A percentile compares a stretch with the other conserved stretches of the same genome.
These are phyloP conservation scores for Citrus mangshanensis DNA, from an alignment of 345 rosid genomes.

Conservation along the genomic window DNA sequence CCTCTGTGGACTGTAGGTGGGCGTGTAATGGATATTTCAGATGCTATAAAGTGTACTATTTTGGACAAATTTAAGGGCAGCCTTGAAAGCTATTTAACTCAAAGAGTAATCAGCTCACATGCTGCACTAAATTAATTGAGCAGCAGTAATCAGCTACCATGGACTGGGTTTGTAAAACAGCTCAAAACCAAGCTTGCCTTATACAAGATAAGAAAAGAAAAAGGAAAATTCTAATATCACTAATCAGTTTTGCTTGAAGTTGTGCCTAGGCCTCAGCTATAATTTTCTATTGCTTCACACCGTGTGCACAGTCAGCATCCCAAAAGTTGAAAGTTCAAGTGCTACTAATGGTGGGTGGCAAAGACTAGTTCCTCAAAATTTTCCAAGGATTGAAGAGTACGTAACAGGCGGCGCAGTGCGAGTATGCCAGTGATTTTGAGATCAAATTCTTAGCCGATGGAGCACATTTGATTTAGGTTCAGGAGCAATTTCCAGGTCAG, in stretches of 20 bases:
- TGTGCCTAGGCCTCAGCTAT: background rate
- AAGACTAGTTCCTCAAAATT: conserved; percentile 30
- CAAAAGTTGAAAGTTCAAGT: conserved; percentile 16
- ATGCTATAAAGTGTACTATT: background rate
- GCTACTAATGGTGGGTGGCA: conserved; percentile 28
- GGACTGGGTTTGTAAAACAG: too few relatives aligned
- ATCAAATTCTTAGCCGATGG: conserved; percentile 7
- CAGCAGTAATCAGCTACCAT: too few relatives aligned
- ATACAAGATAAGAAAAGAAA: background rate
- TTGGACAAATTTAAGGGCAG: background rate
- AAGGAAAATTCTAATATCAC: too few relatives aligned
- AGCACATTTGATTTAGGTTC: conserved; percentile 18
- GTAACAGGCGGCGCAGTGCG: conserved; percentile 9
- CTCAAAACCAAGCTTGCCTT: conserved; percentile 2
- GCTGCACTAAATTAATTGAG: too few relatives aligned
- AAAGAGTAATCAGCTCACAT: too few relatives aligned
- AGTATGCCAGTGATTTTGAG: conserved; percentile 13
- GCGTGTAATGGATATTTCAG: background rate
- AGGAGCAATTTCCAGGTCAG: conserved; percentile 18
- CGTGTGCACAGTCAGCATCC: background rate
- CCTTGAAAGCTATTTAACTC: background rate
- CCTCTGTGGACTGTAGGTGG: background rate
- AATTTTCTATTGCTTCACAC: too few relatives aligned
- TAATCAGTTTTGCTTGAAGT: background rate
- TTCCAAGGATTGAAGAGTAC: conserved; percentile 31